phyloP scores from a whole-genome alignment of 2,329 filamentous ascomycete species.

The Ceratocystis alfenasii region DNA sequence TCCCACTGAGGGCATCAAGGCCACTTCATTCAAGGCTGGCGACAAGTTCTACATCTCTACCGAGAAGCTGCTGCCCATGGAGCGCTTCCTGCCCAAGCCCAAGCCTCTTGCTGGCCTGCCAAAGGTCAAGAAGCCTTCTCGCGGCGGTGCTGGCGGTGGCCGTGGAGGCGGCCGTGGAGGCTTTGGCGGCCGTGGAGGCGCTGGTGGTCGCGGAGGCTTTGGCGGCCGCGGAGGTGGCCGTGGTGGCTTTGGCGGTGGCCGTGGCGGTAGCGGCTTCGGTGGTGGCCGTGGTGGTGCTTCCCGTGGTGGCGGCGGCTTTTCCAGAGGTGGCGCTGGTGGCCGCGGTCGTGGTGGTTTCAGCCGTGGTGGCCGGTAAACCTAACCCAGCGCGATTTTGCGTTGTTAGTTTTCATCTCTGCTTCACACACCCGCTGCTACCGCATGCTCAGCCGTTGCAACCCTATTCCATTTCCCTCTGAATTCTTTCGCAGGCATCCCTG shows the following conservation, averaged over 20 bases:
- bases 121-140: constrained; percentile 46
- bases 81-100: constrained; percentile 93
- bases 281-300: constrained; percentile 15
- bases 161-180: constrained; percentile 30
- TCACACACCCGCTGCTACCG: neutral
- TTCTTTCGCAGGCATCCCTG: neutral
- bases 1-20: constrained; percentile 90
- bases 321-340: constrained; percentile 27
- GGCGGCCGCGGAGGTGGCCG: constrained; percentile 25
- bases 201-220: constrained; percentile 34
- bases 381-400: neutral
- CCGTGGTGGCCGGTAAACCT: constrained; percentile 22
- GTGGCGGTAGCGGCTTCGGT: constrained; percentile 29
- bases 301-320: constrained; percentile 16
- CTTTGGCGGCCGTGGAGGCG: constrained; percentile 32
- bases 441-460: neutral
- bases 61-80: constrained; percentile 88
- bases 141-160: constrained; percentile 37
- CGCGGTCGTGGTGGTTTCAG: constrained; percentile 26
- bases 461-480: neutral
- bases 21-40: constrained; percentile 83
- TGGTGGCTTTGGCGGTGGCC: constrained; percentile 29
- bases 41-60: constrained; percentile 95
- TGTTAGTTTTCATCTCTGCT: neutral
- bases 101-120: constrained; percentile 53